Base-by-base conservation (phyloP, 208 protist species). In the Leishmania major region DNA sequence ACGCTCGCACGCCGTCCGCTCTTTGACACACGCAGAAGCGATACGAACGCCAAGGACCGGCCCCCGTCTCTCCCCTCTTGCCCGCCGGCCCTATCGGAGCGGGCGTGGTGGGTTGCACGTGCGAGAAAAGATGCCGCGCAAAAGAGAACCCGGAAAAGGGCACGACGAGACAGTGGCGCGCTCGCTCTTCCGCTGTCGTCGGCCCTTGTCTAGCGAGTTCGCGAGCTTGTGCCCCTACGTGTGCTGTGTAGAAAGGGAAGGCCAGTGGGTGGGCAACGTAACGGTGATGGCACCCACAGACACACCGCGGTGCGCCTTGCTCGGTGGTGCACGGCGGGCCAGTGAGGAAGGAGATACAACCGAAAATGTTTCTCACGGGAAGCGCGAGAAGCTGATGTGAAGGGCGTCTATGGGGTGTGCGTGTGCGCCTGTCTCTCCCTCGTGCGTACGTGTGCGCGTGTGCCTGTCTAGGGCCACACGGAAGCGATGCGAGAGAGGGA, bases 321-420 rank as follows among this genome's bases (percentile, higher is more conserved):
- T 25, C 10, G 7, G 43, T n/a, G 22, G 43, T 74, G 22, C 47
- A 53, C 40, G 49, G 35, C 15, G 22, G 11, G 72, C 37, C 72
- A 75, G 15, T 40, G 47, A 60, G 49, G 55, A 22, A 53, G 45
- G n/a, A 75, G 25, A 43, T 55, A 28, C 22, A 74, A 57, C n/a
- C 5, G 28, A 35, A 31, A 6, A 45, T 28, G 25, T 51, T 40
- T 59, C 22, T 40, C 4, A 78, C 49, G 60, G 35, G 60, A 55
- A 60, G 64, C 28, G 43, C 43, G 57, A 47, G 49, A 35, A 8
- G 15, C 28, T 74, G 70, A 22, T 31, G 47, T 51, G 31, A 74
- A 74, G 28, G 45, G 47, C 47, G 70, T 74, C 70, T 74, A 75
- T 64, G 49, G 6, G 17, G 75, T 15, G 49, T 55, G 73, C 73